Conservation (phyloP, 106 monocot species). For the Alisma plantagoaquatica region DNA sequence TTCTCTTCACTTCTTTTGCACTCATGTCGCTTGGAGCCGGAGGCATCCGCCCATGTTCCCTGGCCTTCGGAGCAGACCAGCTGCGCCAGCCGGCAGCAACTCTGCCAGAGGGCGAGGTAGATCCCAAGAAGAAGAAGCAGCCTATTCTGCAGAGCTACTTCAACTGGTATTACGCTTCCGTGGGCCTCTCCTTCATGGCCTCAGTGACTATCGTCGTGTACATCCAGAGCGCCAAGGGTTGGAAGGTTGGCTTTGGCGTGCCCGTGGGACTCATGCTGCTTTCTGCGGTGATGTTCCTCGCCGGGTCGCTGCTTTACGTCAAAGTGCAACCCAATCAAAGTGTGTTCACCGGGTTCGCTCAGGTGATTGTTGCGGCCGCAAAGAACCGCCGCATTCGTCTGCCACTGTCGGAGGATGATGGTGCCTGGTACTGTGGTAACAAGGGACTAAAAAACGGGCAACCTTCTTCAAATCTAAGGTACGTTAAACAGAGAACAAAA, state of each 20-base stretch:
- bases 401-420: constrained; percentile 5
- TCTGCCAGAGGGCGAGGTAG: too few species aligned
- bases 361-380: constrained; percentile 19
- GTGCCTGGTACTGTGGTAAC: constrained; percentile 14
- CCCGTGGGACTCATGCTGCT: constrained; percentile 28
- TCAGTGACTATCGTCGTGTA: constrained; percentile 32
- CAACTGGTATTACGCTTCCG: constrained; percentile 33
- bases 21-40: constrained; percentile 40
- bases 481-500: too few species aligned
- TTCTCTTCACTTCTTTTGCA: constrained; percentile 23
- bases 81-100: constrained; percentile 5
- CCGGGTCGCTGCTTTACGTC: constrained; percentile 27
- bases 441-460: constrained; percentile 17
- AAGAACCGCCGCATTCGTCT: constrained; percentile 18
- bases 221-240: constrained; percentile 32
- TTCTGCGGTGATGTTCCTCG: constrained; percentile 15
- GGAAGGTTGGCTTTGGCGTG: constrained; percentile 24
- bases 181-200: constrained; percentile 22
- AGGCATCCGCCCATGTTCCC: constrained; percentile 35
- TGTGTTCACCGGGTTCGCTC: constrained; percentile 15
- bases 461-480: constrained; percentile 35
- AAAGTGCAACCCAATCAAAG: constrained; percentile 14
- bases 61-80: constrained; percentile 49
- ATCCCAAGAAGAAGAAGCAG: constrained; percentile 12
- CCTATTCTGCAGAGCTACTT: constrained; percentile 34